Conservation (phyloP, 139 green algal genomes). For the Chlorella ohadii region DNA sequence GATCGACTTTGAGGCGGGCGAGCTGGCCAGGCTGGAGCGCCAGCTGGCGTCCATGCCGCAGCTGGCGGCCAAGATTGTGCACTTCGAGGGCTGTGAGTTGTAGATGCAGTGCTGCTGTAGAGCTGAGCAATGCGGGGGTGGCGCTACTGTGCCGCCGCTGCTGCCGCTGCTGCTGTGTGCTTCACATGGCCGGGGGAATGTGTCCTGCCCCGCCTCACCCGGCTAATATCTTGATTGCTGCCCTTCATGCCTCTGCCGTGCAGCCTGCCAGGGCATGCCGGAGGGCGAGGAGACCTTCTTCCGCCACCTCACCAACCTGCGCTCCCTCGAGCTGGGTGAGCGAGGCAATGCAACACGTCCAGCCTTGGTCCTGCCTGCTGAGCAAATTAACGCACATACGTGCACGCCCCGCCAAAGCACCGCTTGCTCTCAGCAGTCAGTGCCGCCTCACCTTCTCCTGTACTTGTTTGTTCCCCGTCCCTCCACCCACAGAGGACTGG, state of each 20-base stretch:
- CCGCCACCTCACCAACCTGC: slow-evolving; percentile 17
- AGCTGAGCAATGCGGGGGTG: no score
- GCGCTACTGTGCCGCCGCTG: no score
- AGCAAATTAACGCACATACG: no score
- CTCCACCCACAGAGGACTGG: slow-evolving; percentile 20
- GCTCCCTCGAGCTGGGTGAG: slow-evolving; percentile 22
- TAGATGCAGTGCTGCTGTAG: no score
- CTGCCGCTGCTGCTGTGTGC: no score
- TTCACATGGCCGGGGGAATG: no score
- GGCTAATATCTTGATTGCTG: no score
- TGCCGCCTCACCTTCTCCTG: background rate
- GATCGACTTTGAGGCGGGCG: background rate
- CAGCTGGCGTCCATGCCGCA: slow-evolving; percentile 8
- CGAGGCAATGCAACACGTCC: background rate
- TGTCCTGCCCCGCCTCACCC: no score
- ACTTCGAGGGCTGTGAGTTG: slow-evolving; percentile 26
- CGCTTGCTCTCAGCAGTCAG: no score
- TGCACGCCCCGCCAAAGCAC: no score
- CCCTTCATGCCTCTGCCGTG: background rate
- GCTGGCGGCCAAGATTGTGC: background rate
- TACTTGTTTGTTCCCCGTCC: background rate
- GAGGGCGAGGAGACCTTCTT: slow-evolving; percentile 12
- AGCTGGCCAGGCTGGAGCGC: slow-evolving; percentile 4
- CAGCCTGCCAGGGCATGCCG: slow-evolving; percentile 29
- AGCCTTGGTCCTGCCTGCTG: no score